Evolutionary conservation across 768 basidiomycete genomes (phyloP).

Genomic region (Boletus reticuloceps): DNA sequence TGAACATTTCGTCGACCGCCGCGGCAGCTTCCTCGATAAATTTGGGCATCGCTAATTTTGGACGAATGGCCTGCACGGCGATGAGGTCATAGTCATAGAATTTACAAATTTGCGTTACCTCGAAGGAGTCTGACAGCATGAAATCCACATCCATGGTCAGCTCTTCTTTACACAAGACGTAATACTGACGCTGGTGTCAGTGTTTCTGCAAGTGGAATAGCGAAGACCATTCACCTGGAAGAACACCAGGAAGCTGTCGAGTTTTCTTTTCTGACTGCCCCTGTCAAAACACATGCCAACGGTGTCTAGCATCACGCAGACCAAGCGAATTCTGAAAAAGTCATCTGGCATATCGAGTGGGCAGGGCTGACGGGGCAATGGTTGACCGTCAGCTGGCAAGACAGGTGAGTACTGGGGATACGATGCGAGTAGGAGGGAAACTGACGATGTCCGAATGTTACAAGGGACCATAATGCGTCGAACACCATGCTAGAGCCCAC

Average conservation of each 20-base stretch:
- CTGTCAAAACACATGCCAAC: conserved; percentile 98
- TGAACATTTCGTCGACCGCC: conserved; percentile 91
- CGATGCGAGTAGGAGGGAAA: conserved; percentile 11
- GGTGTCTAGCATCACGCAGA: conserved; percentile 91
- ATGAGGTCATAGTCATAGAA: not conserved
- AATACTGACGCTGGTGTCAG: conserved; percentile 51
- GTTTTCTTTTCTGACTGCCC: conserved; percentile 86
- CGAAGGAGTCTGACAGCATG: conserved; percentile 92
- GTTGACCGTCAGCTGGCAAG: conserved; percentile 78
- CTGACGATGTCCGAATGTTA: conserved; percentile 96
- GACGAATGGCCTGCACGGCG: conserved; percentile 69
- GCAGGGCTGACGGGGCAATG: conserved; percentile 71
- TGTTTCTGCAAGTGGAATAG: not conserved
- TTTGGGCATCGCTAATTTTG: conserved; percentile 68
- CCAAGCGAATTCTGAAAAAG: conserved; percentile 89
- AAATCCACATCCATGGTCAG: conserved; percentile 99
- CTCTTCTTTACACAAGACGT: conserved; percentile 82
- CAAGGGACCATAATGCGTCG: conserved; percentile 90
- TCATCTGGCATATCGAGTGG: conserved; percentile 91
- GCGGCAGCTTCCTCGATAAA: conserved; percentile 81
- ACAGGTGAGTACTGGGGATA: conserved; percentile 10
- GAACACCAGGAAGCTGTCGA: conserved; percentile 89
- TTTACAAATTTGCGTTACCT: conserved; percentile 46
- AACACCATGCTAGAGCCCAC: conserved; percentile 88
- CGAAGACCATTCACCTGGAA: conserved; percentile 68